These are phyloP conservation scores for Penicillium aurantiogriseum DNA, from an alignment of 2,329 filamentous ascomycete species.

Conservation along the genomic window DNA sequence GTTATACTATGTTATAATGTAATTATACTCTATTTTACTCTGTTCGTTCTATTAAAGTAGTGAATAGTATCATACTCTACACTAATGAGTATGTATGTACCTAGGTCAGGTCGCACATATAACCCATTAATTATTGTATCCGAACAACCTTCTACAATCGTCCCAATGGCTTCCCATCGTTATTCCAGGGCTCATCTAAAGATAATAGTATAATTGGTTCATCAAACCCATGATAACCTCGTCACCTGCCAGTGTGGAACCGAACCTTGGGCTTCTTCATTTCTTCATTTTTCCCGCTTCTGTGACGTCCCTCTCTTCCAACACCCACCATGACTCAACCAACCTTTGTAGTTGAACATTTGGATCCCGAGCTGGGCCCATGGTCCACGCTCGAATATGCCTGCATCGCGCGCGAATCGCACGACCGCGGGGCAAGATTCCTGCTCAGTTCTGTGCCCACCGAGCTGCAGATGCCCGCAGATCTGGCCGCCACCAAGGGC, in stretches of 20 bases:
- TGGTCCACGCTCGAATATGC: constrained; percentile 95
- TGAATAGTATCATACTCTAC: no score
- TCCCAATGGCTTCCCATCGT: not conserved
- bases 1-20: not conserved
- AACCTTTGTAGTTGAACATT: constrained; percentile 92
- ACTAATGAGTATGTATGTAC: no score
- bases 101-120: not conserved
- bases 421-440: constrained; percentile 65
- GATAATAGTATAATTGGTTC: not conserved
- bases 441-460: constrained; percentile 77
- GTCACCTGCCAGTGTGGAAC: constrained; percentile 1
- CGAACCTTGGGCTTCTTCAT: constrained; percentile 3
- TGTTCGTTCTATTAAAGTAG: no score
- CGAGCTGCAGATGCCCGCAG: constrained; percentile 58
- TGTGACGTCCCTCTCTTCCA: not conserved
- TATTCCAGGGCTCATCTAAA: not conserved
- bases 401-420: constrained; percentile 79
- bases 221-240: not conserved
- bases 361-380: constrained; percentile 87
- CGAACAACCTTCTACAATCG: not conserved
- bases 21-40: not conserved
- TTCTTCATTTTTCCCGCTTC: not conserved
- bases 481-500: constrained; percentile 60
- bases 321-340: constrained; percentile 2
- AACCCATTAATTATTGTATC: not conserved